Percentiles rank a stretch among this genome's conserved stretches.
These are phyloP conservation scores for Lasiodiplodia hormozganensis DNA, from an alignment of 2,329 filamentous ascomycete genomes.

Conservation along the genomic window DNA sequence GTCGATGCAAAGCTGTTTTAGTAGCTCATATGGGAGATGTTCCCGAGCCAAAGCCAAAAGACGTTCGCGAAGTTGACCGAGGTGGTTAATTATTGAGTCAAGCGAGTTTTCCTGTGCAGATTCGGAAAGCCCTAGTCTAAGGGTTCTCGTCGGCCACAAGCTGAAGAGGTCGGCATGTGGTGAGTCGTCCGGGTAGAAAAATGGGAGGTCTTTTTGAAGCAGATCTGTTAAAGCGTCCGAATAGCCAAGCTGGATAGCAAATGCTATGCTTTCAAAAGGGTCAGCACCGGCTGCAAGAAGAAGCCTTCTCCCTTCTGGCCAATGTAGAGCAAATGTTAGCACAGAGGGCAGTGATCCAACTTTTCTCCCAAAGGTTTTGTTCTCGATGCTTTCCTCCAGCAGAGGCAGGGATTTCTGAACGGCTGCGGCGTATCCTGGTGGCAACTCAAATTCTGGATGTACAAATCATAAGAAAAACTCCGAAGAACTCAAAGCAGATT, in stretches of 20 bases:
- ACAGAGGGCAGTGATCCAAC: too few relatives aligned
- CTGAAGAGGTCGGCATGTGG: not conserved
- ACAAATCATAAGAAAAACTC: accelerated
- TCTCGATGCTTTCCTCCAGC: not conserved
- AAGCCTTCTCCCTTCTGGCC: not conserved
- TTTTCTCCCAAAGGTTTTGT: not conserved
- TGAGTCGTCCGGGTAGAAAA: not conserved
- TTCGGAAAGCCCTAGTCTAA: too few relatives aligned
- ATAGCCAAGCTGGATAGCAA: not conserved
- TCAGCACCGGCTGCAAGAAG: not conserved
- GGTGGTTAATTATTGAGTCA: not conserved
- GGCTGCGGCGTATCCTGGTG: not conserved
- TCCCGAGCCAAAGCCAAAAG: not conserved
- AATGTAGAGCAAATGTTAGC: not conserved
- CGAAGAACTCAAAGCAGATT: not conserved
- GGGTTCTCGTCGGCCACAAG: accelerated
- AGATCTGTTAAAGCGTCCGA: not conserved
- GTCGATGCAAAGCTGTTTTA: not conserved
- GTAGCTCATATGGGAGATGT: not conserved
- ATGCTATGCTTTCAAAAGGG: not conserved
- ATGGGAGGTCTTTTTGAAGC: not conserved
- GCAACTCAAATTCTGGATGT: not conserved
- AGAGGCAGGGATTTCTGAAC: not conserved
- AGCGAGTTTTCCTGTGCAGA: too few relatives aligned
- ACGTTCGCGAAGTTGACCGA: not conserved